A percentile compares a stretch with the other conserved stretches of the same genome.
phyloP scores from a whole-genome alignment of 2,329 filamentous ascomycete genomes.

The Diaporthe sp. region DNA sequence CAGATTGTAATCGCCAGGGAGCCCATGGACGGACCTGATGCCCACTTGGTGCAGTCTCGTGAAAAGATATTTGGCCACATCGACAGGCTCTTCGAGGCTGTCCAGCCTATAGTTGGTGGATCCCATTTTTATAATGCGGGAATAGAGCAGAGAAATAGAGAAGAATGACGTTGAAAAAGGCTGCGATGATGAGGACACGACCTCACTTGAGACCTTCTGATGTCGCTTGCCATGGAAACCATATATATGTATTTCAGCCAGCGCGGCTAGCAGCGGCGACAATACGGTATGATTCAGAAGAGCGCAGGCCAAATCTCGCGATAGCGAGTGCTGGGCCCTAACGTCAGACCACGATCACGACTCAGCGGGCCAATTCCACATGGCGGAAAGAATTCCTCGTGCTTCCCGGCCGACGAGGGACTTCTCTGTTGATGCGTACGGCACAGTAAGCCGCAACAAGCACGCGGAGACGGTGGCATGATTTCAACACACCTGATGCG shows the following conservation, averaged over 20 bases:
- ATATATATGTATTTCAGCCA: neutral
- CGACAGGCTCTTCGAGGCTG: slow-evolving; percentile 63
- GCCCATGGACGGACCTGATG: slow-evolving; percentile 74
- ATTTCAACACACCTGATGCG: neutral
- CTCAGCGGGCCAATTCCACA: slow-evolving; percentile 10
- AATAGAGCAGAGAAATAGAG: neutral
- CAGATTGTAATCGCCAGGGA: slow-evolving; percentile 83
- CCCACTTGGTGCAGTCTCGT: slow-evolving; percentile 74
- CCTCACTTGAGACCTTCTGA: slow-evolving; percentile 4
- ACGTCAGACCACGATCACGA: slow-evolving; percentile 28
- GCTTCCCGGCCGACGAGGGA: neutral
- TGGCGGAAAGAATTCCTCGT: slow-evolving; percentile 24
- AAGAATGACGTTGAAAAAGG: neutral
- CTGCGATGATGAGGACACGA: neutral
- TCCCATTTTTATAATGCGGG: slow-evolving; percentile 17
- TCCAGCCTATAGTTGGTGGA: slow-evolving; percentile 58
- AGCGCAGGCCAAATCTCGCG: slow-evolving; percentile 19
- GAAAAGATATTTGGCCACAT: slow-evolving; percentile 79
- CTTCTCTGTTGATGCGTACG: neutral
- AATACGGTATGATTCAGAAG: neutral
- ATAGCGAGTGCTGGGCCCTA: slow-evolving; percentile 11
- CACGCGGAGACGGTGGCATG: neutral
- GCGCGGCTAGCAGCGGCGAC: slow-evolving; percentile 34
- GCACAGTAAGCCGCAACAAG: neutral
- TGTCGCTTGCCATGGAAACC: neutral